Evolutionary conservation across 169 alveolate species (phyloP), one percentile per base, ranked within the genome.

Genomic region (Cystoisospora suis): DNA sequence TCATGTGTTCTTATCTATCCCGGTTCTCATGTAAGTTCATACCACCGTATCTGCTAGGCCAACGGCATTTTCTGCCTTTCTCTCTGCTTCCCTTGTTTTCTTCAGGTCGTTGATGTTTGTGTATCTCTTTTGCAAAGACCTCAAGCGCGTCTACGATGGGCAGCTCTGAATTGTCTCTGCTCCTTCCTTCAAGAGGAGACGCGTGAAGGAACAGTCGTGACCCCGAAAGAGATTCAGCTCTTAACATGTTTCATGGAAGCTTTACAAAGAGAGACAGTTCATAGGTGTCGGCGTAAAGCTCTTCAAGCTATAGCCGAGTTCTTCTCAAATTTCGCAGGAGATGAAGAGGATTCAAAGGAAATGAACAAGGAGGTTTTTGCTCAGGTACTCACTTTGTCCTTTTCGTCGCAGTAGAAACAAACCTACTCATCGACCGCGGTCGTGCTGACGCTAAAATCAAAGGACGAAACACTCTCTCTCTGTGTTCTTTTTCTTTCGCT

Each of bases 121-220:
- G 58, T 40, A 17, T 38, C 42, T n/a, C 83, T 46, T 5, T 53
- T 72, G 56, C 49, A 27, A 27, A 72, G 83, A n/a, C 56, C 58
- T 7, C 56, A 72, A 0, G 53, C 47, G 56, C 56, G 83, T 15
- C 83, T 72, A 56, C 83, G 83, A 17, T 72, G 83, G 83, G 83
- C 83, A 34, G 83, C 83, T 20, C 83, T 72, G 56, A 72, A 72
- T 53, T 72, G 83, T 34, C 58, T 72, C 56, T 72, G 83, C 56
- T 34, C 32, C 36, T 38, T 72, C 36, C 23, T 72, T 23, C 83
- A 72, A 17, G 40, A 36, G 32, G 83, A 72, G 12, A 38, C 15
- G 53, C 38, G 83, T 6, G 83, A 72, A 34, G 56, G 83, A n/a
- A 15, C 2, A 17, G 56, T 61, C 6, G 40, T 72, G 56, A 65